phyloP scores from a whole-genome alignment of 768 basidiomycete species.

The Termitomyces sp. region DNA sequence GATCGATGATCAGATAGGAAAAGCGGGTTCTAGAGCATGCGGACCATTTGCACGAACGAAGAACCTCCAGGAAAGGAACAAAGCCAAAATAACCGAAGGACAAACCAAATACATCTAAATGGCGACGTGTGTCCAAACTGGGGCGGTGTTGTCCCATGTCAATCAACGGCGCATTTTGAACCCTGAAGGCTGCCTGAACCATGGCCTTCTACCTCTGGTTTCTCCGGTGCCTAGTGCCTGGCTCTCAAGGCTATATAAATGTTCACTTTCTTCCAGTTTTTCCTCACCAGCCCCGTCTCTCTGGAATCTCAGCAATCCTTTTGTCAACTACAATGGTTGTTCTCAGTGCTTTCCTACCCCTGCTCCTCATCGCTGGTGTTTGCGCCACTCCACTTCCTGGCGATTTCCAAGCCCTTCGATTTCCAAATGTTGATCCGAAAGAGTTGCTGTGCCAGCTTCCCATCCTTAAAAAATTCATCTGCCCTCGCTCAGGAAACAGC shows the following conservation, averaged over 20 bases:
- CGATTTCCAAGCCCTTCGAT: conserved; percentile 15
- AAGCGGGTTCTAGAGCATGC: neutral
- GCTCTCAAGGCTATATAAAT: conserved; percentile 13
- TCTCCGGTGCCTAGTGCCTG: conserved; percentile 17
- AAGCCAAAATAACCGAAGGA: conserved; percentile 2
- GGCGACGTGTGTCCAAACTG: conserved; percentile 12
- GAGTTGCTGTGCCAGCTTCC: conserved; percentile 43
- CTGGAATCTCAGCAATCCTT: conserved; percentile 12
- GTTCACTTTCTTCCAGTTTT: conserved; percentile 5
- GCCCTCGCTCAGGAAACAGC: conserved; percentile 28
- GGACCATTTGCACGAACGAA: neutral
- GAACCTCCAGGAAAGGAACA: conserved; percentile 10
- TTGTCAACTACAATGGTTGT: conserved; percentile 24
- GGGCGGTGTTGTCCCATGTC: conserved; percentile 17
- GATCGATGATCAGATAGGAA: conserved; percentile 7
- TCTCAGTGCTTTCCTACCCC: conserved; percentile 24
- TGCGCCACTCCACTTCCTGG: conserved; percentile 24
- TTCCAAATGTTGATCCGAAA: conserved; percentile 31
- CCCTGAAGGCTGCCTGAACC: conserved; percentile 7
- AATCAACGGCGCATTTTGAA: conserved; percentile 1
- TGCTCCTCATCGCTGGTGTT: conserved; percentile 23
- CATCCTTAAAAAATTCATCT: conserved; percentile 34
- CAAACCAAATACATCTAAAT: conserved; percentile 6
- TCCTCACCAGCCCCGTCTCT: conserved; percentile 14
- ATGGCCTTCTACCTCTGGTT: conserved; percentile 7